Conservation (phyloP, 345 rosid species). For the Pugionium cornutum region DNA sequence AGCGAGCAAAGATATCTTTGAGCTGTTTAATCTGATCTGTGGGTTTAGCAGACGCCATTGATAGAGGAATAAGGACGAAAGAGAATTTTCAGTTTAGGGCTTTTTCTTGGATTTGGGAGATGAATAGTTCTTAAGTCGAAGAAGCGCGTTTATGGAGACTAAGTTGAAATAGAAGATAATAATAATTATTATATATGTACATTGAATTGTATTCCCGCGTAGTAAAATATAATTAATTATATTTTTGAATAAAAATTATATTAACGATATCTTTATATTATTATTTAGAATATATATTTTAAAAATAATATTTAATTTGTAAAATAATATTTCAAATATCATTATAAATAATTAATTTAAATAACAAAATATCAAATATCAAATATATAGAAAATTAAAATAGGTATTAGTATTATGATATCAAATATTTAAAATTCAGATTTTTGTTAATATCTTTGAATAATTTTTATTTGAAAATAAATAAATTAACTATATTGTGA, state of each 20-base stretch:
- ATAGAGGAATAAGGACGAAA: slow-evolving; percentile 10
- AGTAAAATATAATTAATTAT: neutral
- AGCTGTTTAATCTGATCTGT: slow-evolving; percentile 71
- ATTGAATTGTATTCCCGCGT: slow-evolving; percentile 33
- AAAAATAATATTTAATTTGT: too few relatives aligned
- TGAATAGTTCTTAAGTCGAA: slow-evolving; percentile 30
- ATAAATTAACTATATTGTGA: too few relatives aligned
- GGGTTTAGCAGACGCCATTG: slow-evolving; percentile 35
- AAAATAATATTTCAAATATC: too few relatives aligned
- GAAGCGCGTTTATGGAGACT: slow-evolving; percentile 42
- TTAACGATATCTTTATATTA: too few relatives aligned
- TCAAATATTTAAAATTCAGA: too few relatives aligned
- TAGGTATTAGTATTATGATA: too few relatives aligned
- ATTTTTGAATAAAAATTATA: neutral
- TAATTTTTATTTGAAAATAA: too few relatives aligned
- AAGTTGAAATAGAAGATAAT: slow-evolving; percentile 22
- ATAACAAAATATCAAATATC: too few relatives aligned
- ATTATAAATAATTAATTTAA: too few relatives aligned
- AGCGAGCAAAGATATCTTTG: slow-evolving; percentile 75
- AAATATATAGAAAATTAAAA: too few relatives aligned
- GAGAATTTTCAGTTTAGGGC: neutral
- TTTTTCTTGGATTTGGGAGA: slow-evolving; percentile 18
- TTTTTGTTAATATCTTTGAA: too few relatives aligned
- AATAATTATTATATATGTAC: neutral
- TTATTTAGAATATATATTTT: too few relatives aligned